These are phyloP conservation scores for Aegilops bicornis DNA, from an alignment of 176 grass and related monocot species.

Conservation along the genomic window DNA sequence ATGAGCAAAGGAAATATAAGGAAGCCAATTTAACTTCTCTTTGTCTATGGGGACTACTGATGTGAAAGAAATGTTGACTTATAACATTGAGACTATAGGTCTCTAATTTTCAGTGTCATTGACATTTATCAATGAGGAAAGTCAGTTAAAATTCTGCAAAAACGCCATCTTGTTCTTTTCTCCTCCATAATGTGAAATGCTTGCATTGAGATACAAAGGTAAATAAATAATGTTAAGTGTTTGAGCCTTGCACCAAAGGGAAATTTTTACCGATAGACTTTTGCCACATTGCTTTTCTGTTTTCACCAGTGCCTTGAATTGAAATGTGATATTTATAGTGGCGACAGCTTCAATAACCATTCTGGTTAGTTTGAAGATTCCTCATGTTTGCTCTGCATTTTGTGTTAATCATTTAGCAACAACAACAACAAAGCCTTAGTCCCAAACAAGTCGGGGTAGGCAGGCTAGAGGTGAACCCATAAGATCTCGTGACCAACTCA, in stretches of 20 bases:
- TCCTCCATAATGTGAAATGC: neutral
- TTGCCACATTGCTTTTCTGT: slow-evolving; percentile 43
- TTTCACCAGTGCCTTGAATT: slow-evolving; percentile 6
- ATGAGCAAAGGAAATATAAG: too few species aligned
- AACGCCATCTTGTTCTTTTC: slow-evolving; percentile 4
- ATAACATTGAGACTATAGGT: slow-evolving; percentile 12
- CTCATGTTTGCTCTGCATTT: slow-evolving; percentile 11
- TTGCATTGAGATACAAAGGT: neutral
- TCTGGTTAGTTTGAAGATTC: neutral
- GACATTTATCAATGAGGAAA: neutral
- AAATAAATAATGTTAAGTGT: neutral
- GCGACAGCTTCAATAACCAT: neutral
- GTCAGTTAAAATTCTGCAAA: slow-evolving; percentile 11
- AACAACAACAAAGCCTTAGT: too few species aligned
- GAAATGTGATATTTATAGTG: slow-evolving; percentile 18
- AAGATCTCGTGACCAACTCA: too few species aligned
- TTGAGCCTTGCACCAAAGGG: neutral
- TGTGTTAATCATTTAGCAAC: neutral
- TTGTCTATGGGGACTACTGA: too few species aligned
- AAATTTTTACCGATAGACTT: slow-evolving; percentile 7
- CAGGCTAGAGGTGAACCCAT: too few species aligned
- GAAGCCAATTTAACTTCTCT: too few species aligned
- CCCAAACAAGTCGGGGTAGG: too few species aligned
- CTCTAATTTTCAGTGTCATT: slow-evolving; percentile 15
- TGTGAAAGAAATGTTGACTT: slow-evolving; percentile 24